Conservation (phyloP, 805 yeast species). For the Zygosaccharomyces gambellarensis region DNA sequence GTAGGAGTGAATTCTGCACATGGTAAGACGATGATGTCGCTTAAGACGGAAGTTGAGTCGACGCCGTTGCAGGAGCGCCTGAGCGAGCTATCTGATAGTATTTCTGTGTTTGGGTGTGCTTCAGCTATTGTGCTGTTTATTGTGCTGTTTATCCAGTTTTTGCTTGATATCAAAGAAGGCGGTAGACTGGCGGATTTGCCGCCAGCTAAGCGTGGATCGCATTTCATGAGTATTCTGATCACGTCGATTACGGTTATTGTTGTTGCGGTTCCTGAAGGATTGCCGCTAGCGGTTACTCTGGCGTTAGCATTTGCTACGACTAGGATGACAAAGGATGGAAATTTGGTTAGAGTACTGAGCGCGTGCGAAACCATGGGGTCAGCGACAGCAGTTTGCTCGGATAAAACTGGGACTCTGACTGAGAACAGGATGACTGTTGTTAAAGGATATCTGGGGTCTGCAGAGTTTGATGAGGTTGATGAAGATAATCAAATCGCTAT, state of each 20-base stretch:
- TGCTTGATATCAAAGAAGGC: constrained; percentile 40
- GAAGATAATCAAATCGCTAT: constrained; percentile 12
- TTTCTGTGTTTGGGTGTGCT: constrained; percentile 87
- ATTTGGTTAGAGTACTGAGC: constrained; percentile 86
- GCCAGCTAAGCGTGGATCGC: constrained; percentile 75
- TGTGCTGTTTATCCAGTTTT: constrained; percentile 71
- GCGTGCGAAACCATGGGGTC: constrained; percentile 99
- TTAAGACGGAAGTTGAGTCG: constrained; percentile 68
- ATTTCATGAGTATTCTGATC: constrained; percentile 78
- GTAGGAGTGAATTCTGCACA: constrained; percentile 87
- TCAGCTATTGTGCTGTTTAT: constrained; percentile 80
- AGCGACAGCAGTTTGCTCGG: constrained; percentile 95
- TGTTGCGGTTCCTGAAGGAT: constrained; percentile 99
- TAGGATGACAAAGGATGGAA: constrained; percentile 94
- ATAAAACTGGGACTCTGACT: constrained; percentile 95
- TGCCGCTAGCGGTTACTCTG: constrained; percentile 93
- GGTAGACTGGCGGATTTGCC: constrained; percentile 42
- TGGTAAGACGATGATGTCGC: constrained; percentile 84
- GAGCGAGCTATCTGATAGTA: constrained; percentile 80
- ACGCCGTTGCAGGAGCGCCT: constrained; percentile 88
- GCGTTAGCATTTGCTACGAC: constrained; percentile 98
- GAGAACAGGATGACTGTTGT: constrained; percentile 92
- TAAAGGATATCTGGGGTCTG: constrained; percentile 59
- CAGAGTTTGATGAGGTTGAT: constrained; percentile 50
- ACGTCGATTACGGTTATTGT: constrained; percentile 90